Base-by-base conservation (phyloP, 2,329 filamentous ascomycete species). In the Hymenoscyphus repandus region DNA sequence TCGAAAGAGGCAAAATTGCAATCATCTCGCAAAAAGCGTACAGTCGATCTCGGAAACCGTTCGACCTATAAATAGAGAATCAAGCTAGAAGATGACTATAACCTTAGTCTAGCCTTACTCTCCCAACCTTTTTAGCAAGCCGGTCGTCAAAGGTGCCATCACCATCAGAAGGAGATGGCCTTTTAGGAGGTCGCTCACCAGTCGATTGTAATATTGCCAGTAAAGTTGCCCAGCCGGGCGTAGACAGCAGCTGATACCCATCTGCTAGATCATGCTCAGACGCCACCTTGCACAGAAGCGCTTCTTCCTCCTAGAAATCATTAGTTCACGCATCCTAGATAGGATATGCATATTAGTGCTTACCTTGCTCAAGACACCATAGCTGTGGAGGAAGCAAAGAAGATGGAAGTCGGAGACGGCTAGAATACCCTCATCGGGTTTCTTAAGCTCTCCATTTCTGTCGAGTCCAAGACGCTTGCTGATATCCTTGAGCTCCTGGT, bases 141-240 rank as follows among this genome's bases (percentile, higher is more conserved):
- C 67, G 69, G 52, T 71, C 64, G 58, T 56, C 64, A 51, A 49
- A 51, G 37, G 62, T 58, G 52, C 55, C 60, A 60, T 64, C 64
- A 50, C 54, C 57, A 52, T 60, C 59, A 56, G 59, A 54, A 15
- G 64, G 64, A 37, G 65, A 67, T 72, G 73, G 70, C 67, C 82
- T 87, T 79, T 93, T 95, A 71, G 84, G 85, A 81, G 86, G 82
- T 82, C 86, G 86, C 88, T 96, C 91, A 95, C 91, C 90, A 80
- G 89, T 90, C 82, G 90, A 88, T 83, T 93, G 83, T 74, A 97
- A 81, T 69, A 99, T 95, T 70, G 88, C 86, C 72, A 92, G 79
- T 66, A 99, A 78, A 53, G 90, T 97, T 70, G 91, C 88, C 93
- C 93, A 99, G 65, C 93, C 93, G 66, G 86, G 80, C 62, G 87